phyloP scores from a whole-genome alignment of 352 stramenopile species.

The Blastocystis sp. region DNA sequence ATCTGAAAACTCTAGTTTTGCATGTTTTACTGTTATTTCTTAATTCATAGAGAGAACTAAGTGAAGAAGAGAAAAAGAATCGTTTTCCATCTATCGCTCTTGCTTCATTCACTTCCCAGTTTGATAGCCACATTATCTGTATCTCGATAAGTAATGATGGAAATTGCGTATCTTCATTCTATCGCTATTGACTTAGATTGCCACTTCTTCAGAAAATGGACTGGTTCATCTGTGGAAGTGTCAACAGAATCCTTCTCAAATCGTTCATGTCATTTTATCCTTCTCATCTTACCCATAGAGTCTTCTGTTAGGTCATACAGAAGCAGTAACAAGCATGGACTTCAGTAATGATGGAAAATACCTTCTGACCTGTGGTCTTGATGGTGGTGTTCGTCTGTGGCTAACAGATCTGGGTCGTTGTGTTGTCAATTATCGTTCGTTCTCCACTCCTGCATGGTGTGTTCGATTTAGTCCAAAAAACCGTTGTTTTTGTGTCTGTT shows the following conservation, averaged over 20 bases:
- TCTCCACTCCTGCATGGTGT: neutral
- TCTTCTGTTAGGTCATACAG: slow-evolving; percentile 9
- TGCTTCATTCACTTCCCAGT: slow-evolving; percentile 30
- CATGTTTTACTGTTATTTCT: neutral
- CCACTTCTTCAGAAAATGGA: slow-evolving; percentile 28
- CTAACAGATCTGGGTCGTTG: slow-evolving; percentile 27
- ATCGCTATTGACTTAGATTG: neutral
- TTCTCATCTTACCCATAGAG: neutral
- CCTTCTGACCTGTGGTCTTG: neutral
- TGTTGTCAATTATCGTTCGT: slow-evolving; percentile 23
- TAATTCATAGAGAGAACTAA: neutral
- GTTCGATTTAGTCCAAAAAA: slow-evolving; percentile 16
- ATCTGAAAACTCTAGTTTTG: too few relatives aligned
- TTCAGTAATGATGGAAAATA: neutral
- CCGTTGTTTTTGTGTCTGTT: neutral
- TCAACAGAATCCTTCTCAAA: neutral
- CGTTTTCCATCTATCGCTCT: slow-evolving; percentile 18
- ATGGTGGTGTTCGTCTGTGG: slow-evolving; percentile 13
- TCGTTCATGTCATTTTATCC: neutral
- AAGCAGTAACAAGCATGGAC: neutral
- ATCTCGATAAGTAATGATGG: slow-evolving; percentile 38
- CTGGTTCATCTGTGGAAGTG: slow-evolving; percentile 17
- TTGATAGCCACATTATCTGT: slow-evolving; percentile 35
- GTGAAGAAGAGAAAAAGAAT: neutral
- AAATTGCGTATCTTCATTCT: neutral